Percentiles rank a stretch among this genome's conserved stretches.
phyloP scores from a whole-genome alignment of 495 filamentous ascomycete genomes.

The Xylaria venustula region DNA sequence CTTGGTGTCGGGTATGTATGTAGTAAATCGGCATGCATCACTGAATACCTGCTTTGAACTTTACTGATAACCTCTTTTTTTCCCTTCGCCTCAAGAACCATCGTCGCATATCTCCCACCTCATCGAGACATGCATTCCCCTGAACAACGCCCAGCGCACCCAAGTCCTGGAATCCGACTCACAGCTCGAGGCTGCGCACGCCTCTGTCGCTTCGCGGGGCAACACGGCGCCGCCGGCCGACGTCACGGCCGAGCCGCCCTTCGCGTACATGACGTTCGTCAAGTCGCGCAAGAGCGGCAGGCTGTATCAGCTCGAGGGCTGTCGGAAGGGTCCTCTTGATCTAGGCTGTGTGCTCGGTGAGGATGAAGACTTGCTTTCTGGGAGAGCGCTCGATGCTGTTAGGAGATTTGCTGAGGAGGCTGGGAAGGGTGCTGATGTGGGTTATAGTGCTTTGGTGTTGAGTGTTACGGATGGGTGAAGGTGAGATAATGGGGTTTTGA shows the following conservation, averaged over 20 bases:
- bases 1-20: too few species aligned
- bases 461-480: slow-evolving; percentile 2
- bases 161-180: slow-evolving; percentile 65
- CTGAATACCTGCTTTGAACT: too few species aligned
- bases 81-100: background rate
- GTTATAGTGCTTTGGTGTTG: slow-evolving; percentile 8
- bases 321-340: slow-evolving; percentile 66
- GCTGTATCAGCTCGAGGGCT: slow-evolving; percentile 77
- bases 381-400: slow-evolving; percentile 48
- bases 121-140: slow-evolving; percentile 37
- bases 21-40: too few species aligned
- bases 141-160: slow-evolving; percentile 55
- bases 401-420: background rate
- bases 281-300: slow-evolving; percentile 54
- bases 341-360: slow-evolving; percentile 54
- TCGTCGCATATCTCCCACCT: slow-evolving; percentile 23
- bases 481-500: too few species aligned
- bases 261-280: slow-evolving; percentile 64
- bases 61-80: too few species aligned
- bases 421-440: background rate
- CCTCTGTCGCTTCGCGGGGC: slow-evolving; percentile 61
- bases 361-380: slow-evolving; percentile 68
- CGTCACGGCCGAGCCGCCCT: slow-evolving; percentile 56
- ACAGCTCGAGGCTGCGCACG: slow-evolving; percentile 67
- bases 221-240: slow-evolving; percentile 52